Conservation (phyloP, 2,329 filamentous ascomycete species). For the Trichophyton equinum region DNA sequence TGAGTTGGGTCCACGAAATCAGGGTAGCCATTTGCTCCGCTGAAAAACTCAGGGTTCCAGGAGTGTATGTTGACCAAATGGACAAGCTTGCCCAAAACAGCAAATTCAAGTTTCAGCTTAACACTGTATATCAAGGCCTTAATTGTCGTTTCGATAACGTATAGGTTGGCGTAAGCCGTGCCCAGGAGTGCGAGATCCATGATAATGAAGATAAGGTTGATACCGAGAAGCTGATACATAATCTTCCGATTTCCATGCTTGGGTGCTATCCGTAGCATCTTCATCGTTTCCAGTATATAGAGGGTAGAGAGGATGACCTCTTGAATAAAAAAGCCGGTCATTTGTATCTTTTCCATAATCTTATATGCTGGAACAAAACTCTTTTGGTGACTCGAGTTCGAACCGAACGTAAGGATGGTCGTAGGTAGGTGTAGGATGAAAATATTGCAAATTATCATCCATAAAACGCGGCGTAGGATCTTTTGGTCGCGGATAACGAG, state of each 20-base stretch:
- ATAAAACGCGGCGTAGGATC: conserved; percentile 22
- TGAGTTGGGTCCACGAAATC: conserved; percentile 36
- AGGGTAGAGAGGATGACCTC: conserved; percentile 37
- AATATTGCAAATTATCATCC: conserved; percentile 28
- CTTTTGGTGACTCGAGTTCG: conserved; percentile 15
- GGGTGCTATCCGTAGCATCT: conserved; percentile 37
- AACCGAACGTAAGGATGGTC: conserved; percentile 25
- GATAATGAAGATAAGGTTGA: conserved; percentile 38
- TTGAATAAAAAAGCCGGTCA: conserved; percentile 39
- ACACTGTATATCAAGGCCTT: conserved; percentile 38
- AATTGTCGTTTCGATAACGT: conserved; percentile 36
- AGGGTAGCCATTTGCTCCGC: conserved; percentile 25
- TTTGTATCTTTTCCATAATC: conserved; percentile 37
- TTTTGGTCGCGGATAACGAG: conserved; percentile 23
- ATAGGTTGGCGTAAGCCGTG: conserved; percentile 33
- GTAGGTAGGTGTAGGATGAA: conserved; percentile 26
- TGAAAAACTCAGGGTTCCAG: conserved; percentile 28
- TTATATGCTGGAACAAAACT: conserved; percentile 23
- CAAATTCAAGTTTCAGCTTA: conserved; percentile 40
- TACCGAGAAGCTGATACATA: conserved; percentile 38
- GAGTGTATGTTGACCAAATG: conserved; percentile 29
- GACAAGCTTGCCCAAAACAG: conserved; percentile 35
- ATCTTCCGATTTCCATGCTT: conserved; percentile 33
- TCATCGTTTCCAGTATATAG: conserved; percentile 43
- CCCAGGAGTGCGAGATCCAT: conserved; percentile 35